Evolutionary conservation across 306 rosid species (phyloP), one percentile per base, ranked within the genome.

Genomic region (Prunus mume): DNA sequence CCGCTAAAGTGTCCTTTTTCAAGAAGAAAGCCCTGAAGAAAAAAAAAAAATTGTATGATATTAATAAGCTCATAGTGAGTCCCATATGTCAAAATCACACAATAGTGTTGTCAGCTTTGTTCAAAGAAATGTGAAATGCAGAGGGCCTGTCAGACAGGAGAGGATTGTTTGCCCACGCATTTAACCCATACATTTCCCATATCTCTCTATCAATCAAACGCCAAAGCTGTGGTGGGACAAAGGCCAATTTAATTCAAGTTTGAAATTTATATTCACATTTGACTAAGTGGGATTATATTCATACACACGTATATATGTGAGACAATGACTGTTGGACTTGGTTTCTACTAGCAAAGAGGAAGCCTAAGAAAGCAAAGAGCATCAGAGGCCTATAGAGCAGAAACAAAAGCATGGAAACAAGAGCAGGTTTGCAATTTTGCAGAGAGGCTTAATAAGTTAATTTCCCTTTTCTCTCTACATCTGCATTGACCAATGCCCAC

Each of bases 361-460:
- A 27, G 46, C 24, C 56, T 8, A 28, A 60, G 60, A 46, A 73
- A 61, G 69, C 58, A 73, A 73, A 46, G 32, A 69, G 50, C 65
- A 73, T 73, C 60, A 20, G 57, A 73, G 68, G 45, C 46, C 46
- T 11, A 61, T 1, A 20, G 46, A 43, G 47, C n/a, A 46, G 46
- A 73, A 63, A 45, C 77, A 73, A 73, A 51, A 45, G 69, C 45
- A 73, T 73, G 28, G 46, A 27, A 45, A 73, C 77, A 73, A 73
- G 47, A 27, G 19, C 27, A 73, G 14, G 77, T 73, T 61, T 73
- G 69, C 58, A 61, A 46, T 11, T 45, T 61, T 73, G 24, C 77
- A 61, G n/a, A 73, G 68, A 57, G 22, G 22, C 34, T 0, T 55
- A 25, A 12, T 8, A 30, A 28, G 68, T 30, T 63, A 41, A 4